phyloP scores from a whole-genome alignment of 164 flowering plant species.

The Stephania yunnanensis region DNA sequence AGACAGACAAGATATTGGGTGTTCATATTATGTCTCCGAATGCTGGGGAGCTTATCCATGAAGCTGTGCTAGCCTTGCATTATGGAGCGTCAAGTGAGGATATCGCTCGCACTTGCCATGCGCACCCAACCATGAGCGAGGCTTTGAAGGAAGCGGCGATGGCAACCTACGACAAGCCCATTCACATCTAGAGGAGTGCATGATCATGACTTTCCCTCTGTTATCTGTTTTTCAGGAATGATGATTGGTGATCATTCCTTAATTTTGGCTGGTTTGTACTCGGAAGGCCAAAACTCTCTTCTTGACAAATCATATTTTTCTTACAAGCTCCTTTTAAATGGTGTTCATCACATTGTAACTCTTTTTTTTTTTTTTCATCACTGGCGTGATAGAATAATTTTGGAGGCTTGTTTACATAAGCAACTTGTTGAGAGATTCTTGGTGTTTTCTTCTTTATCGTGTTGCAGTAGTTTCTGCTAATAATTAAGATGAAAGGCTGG shows the following conservation, averaged over 20 bases:
- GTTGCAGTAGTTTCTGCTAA: background rate
- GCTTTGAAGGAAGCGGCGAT: constrained; percentile 97
- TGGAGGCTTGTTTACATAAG: background rate
- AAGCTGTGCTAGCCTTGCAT: constrained; percentile 75
- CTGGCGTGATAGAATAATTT: background rate
- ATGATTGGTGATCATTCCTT: background rate
- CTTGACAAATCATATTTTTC: background rate
- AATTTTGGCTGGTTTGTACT: constrained; percentile 3
- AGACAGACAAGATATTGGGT: constrained; percentile 77
- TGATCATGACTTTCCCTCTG: background rate
- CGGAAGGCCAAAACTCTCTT: background rate
- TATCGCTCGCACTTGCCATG: constrained; percentile 91
- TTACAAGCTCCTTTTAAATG: background rate
- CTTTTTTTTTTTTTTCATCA: background rate
- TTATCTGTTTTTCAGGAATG: background rate
- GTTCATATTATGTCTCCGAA: constrained; percentile 89
- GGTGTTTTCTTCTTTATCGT: background rate
- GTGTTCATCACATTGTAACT: background rate
- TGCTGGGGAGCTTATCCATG: constrained; percentile 93
- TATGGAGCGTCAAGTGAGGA: constrained; percentile 92
- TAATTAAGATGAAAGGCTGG: background rate
- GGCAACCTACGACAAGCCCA: constrained; percentile 97
- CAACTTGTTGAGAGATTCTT: background rate
- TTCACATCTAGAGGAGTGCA: constrained; percentile 47
- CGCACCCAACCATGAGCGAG: constrained; percentile 96